Percentiles rank a stretch among this genome's conserved stretches.
phyloP scores from a whole-genome alignment of 805 yeast species.

The Isabelozyma heimii region DNA sequence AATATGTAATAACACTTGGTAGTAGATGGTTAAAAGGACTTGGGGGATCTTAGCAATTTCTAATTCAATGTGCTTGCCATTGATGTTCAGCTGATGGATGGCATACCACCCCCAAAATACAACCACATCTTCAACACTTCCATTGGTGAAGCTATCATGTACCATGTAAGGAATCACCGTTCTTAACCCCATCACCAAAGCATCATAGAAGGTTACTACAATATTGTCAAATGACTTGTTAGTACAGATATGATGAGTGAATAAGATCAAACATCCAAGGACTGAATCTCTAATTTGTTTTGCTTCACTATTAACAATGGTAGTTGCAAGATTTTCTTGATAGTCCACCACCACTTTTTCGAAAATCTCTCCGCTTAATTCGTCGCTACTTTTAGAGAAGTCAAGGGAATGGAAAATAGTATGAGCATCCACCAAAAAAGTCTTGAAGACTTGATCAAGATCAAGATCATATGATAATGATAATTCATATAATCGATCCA shows the following conservation, averaged over 20 bases:
- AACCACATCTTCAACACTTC: constrained; percentile 23
- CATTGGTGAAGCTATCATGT: constrained; percentile 16
- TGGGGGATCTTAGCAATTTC: constrained; percentile 31
- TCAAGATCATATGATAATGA: constrained; percentile 68
- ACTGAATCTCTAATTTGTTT: constrained; percentile 26
- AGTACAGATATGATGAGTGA: constrained; percentile 13
- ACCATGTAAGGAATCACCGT: constrained; percentile 35
- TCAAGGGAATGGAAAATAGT: constrained; percentile 37
- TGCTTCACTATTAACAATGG: constrained; percentile 23
- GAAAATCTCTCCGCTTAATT: constrained; percentile 38
- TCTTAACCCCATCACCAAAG: constrained; percentile 22
- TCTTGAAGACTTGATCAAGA: constrained; percentile 37
- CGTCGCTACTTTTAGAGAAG: constrained; percentile 12
- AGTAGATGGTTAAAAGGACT: constrained; percentile 24
- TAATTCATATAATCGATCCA: constrained; percentile 34
- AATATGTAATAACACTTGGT: constrained; percentile 24
- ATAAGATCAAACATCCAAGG: constrained; percentile 23
- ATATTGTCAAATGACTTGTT: constrained; percentile 12
- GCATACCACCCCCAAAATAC: constrained; percentile 41
- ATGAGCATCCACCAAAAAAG: constrained; percentile 35
- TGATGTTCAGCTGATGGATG: constrained; percentile 14
- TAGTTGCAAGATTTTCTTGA: constrained; percentile 29
- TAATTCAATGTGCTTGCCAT: constrained; percentile 17
- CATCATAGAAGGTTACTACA: constrained; percentile 16
- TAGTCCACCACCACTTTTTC: constrained; percentile 39